Base-by-base conservation (phyloP, 129 eudicot species). In the Rutidosis leptorrhynchoides region DNA sequence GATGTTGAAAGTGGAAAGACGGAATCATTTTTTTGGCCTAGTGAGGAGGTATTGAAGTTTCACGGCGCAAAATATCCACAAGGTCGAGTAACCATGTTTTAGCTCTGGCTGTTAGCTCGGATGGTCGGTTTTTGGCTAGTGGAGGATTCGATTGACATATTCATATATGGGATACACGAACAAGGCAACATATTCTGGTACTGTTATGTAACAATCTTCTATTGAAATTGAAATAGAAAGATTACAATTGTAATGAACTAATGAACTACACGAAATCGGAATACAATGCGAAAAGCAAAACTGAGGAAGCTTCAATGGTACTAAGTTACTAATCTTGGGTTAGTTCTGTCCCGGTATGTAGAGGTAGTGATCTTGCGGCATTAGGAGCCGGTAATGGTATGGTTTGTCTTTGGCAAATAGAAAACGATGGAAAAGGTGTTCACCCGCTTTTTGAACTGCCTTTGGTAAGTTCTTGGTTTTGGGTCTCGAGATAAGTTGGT, bases 131-230 rank as follows among this genome's bases (percentile, higher is more conserved):
- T 81, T 84, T 94, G 82, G 99, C 95, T 21, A 86, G 84, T 74
- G 99, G 99, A 19, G 99, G 97, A 32, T 77, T 86, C 64, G 99
- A 89, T 74, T 95, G 95, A 56, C 99, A 94, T 79, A 63, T 94
- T 74, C 99, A 94, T 81, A 25, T 94, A 67, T 94, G 99, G 99
- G 97, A 94, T 76, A 77, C 84, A 43, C 93, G 94, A 45, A 84
- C 97, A 67, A 74, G 95, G 27, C 65, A 84, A 51, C 95, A 94
- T 78, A 68, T 94, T 75, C 92, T 84, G 95, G 99, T 89, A 28
- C 4, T 17, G 55, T 49, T 49, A 3, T 17, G 1, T 14, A 15
- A 45, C 19, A 4, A n/a, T 2, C n/a, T 15, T 45, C n/a, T n/a
- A n/a, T n/a, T n/a, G n/a, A n/a, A n/a, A n/a, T n/a, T n/a, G n/a